These are phyloP conservation scores for Thraustochytrium striatum DNA, from an alignment of 352 stramenopile genomes.

Conservation along the genomic window DNA sequence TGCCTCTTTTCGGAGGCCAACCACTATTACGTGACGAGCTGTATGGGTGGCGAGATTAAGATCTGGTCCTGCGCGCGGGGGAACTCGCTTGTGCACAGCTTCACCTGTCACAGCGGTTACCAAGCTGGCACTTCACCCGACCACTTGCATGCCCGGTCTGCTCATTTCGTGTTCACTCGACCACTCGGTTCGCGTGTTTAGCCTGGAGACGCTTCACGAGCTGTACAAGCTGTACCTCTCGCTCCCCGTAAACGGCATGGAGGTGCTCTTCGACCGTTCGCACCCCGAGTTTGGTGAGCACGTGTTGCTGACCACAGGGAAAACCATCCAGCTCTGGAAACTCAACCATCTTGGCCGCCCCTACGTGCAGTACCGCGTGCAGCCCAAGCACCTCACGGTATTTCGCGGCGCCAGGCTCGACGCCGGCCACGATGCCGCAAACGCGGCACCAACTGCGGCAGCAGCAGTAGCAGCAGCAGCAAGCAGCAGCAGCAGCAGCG, in stretches of 20 bases:
- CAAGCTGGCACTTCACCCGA: neutral
- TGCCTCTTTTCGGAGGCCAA: neutral
- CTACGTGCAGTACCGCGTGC: neutral
- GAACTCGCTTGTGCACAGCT: slow-evolving; percentile 20
- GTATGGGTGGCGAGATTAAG: slow-evolving; percentile 10
- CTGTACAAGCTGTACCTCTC: neutral
- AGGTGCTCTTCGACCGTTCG: neutral
- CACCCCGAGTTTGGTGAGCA: neutral
- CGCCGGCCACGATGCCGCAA: too few relatives aligned
- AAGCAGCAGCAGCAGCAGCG: too few relatives aligned
- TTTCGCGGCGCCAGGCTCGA: neutral
- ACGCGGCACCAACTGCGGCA: too few relatives aligned
- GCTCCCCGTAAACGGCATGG: neutral
- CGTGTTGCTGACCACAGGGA: neutral
- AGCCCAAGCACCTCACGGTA: neutral
- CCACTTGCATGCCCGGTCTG: neutral
- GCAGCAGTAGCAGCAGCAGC: too few relatives aligned
- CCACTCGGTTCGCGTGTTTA: slow-evolving; percentile 3
- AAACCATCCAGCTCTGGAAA: slow-evolving; percentile 15
- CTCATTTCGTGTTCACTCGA: slow-evolving; percentile 5
- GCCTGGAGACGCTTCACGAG: slow-evolving; percentile 17
- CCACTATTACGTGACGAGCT: slow-evolving; percentile 25
- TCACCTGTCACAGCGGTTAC: slow-evolving; percentile 16
- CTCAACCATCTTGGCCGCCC: slow-evolving; percentile 2
- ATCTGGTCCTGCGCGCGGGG: slow-evolving; percentile 9